These are phyloP conservation scores for Talaromyces atroroseus DNA, from an alignment of 2,329 filamentous ascomycete species.

Conservation along the genomic window DNA sequence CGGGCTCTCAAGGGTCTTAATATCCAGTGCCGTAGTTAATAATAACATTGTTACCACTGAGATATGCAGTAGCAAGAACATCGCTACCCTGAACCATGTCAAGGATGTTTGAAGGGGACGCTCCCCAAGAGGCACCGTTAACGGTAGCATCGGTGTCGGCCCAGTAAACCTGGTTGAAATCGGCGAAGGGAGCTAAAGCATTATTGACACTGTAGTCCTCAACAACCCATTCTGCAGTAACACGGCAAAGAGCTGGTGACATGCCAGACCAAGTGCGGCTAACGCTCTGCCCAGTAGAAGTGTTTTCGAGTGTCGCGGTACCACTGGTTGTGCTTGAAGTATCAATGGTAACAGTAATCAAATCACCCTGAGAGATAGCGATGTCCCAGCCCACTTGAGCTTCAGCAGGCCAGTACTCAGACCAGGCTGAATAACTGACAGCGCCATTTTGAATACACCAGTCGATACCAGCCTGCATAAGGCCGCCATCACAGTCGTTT, in stretches of 20 bases:
- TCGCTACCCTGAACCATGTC: slow-evolving; percentile 9
- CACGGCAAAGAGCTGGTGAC: slow-evolving; percentile 6
- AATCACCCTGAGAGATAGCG: slow-evolving; percentile 7
- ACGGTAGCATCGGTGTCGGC: neutral
- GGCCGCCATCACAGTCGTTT: slow-evolving; percentile 10
- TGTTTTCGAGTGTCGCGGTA: slow-evolving; percentile 5
- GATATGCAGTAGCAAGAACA: slow-evolving; percentile 8
- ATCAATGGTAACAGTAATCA: slow-evolving; percentile 8
- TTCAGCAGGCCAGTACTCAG: slow-evolving; percentile 10
- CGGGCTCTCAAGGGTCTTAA: neutral
- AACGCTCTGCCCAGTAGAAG: slow-evolving; percentile 1
- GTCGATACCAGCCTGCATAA: slow-evolving; percentile 9
- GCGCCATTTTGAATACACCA: slow-evolving; percentile 10
- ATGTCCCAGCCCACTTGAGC: slow-evolving; percentile 7
- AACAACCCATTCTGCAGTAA: slow-evolving; percentile 11
- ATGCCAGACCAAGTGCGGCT: slow-evolving; percentile 3
- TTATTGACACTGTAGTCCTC: slow-evolving; percentile 6
- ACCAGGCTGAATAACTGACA: slow-evolving; percentile 7
- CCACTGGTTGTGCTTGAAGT: slow-evolving; percentile 10
- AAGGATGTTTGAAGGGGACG: slow-evolving; percentile 8
- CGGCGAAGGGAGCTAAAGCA: slow-evolving; percentile 1
- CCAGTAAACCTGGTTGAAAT: slow-evolving; percentile 10
- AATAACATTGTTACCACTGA: slow-evolving; percentile 10
- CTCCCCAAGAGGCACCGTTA: slow-evolving; percentile 3
- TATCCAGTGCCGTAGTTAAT: slow-evolving; percentile 11